Evolutionary conservation across 495 filamentous ascomycete genomes (phyloP), one percentile per base, ranked within the genome.

Genomic region (Penicillium mononematosum): DNA sequence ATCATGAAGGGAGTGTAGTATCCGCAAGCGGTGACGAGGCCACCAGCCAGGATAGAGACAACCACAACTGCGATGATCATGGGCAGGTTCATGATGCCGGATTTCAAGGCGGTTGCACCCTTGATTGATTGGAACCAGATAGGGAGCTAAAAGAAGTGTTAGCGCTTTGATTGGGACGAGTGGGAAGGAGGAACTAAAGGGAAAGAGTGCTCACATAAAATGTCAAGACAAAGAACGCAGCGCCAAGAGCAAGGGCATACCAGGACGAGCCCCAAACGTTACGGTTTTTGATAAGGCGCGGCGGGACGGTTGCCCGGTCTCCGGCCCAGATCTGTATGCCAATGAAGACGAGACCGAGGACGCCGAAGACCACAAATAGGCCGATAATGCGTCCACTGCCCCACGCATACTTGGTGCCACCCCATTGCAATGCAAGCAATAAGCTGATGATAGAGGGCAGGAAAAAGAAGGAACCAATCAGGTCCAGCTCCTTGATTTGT

Each of bases 41-140:
- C 74, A n/a, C 92, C 90, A 0, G 80, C 70, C 1, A 84, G 20
- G 14, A 95, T 76, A 2, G 84, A 83, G 39, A 79, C 63, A 19
- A 92, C 45, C 16, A 89, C 84, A 4, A 85, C 69, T 3, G 71
- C 66, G 19, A 93, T 76, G 19, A 96, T 81, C 70, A 89, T 77
- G 0, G 91, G 91, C 11, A 96, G 72, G 58, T 85, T 89, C 70
- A 83, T 83, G 66, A 95, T 87, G 20, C 92, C 92, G 0, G 88
- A 91, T 36, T 82, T 74, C 12, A 84, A 81, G 12, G 91, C 87
- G 0, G 76, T 75, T 1, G 81, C 83, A 47, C 79, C 82, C 67
- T 92, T 87, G 68, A 96, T 85, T 6, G 89, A 83, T 64, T 96
- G 92, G 78, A 96, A 95, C 87, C 88, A 96, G 61, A 93, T 87